Conservation (phyloP, 805 yeast species). For the Gaillardinia entomophila region DNA sequence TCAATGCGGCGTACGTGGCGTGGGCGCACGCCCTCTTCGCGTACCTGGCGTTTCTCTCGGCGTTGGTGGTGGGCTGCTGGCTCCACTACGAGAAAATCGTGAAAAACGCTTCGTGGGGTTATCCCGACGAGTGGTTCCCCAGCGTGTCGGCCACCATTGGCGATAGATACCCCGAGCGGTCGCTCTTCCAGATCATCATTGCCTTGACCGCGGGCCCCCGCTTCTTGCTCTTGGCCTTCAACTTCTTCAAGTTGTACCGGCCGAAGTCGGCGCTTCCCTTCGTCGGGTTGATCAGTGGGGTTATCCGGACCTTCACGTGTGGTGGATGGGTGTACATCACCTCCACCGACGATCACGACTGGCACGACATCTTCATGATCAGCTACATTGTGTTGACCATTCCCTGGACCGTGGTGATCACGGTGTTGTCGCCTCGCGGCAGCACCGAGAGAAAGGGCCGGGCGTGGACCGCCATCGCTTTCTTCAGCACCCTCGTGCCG, state of each 20-base stretch:
- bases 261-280: conserved; percentile 29
- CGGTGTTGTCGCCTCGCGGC: conserved; percentile 40
- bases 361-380: conserved; percentile 95
- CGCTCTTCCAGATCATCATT: conserved; percentile 83
- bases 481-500: conserved; percentile 74
- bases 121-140: conserved; percentile 99
- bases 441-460: conserved; percentile 48
- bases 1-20: conserved; percentile 67
- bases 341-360: conserved; percentile 93
- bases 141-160: conserved; percentile 97
- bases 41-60: conserved; percentile 65
- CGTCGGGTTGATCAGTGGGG: conserved; percentile 54
- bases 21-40: conserved; percentile 71
- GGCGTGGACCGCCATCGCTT: conserved; percentile 47
- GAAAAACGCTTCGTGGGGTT: conserved; percentile 76
- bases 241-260: conserved; percentile 43
- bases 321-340: conserved; percentile 99
- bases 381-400: conserved; percentile 79
- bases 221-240: conserved; percentile 54
- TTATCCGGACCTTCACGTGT: conserved; percentile 86
- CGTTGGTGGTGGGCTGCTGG: conserved; percentile 65
- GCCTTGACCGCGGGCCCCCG: conserved; percentile 94
- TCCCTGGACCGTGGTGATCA: conserved; percentile 79
- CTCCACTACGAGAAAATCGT: conserved; percentile 88
- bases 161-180: conserved; percentile 93